Percentiles rank a stretch among this genome's conserved stretches.
These are phyloP conservation scores for Penicillium alfredii DNA, from an alignment of 495 filamentous ascomycete species.

Conservation along the genomic window DNA sequence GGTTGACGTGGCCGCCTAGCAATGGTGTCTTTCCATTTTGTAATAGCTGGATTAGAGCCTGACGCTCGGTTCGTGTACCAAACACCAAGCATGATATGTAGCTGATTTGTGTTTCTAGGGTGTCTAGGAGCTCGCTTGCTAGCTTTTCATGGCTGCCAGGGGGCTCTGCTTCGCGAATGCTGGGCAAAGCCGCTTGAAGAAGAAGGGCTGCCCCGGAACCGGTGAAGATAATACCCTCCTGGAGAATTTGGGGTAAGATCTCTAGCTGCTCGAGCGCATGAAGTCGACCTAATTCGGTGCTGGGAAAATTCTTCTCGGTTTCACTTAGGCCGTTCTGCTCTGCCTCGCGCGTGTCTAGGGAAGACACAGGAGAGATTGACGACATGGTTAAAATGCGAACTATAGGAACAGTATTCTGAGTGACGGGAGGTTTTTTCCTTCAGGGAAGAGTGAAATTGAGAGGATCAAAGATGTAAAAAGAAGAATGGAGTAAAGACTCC, in stretches of 20 bases:
- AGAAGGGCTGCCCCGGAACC: slow-evolving; percentile 35
- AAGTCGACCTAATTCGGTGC: too few species aligned
- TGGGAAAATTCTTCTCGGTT: too few species aligned
- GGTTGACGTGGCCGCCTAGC: slow-evolving; percentile 29
- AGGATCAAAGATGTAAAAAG: too few species aligned
- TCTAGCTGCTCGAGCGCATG: slow-evolving; percentile 20
- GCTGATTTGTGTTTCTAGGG: slow-evolving; percentile 39
- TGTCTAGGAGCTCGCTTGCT: slow-evolving; percentile 32
- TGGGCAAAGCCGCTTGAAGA: slow-evolving; percentile 36
- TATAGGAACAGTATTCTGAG: too few species aligned
- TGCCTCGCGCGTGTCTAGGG: too few species aligned
- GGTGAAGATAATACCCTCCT: slow-evolving; percentile 33
- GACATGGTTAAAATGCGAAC: too few species aligned
- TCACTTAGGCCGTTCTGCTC: too few species aligned
- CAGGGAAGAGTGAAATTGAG: too few species aligned
- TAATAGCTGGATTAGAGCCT: slow-evolving; percentile 29
- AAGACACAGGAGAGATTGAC: too few species aligned
- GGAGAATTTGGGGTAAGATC: slow-evolving; percentile 29
- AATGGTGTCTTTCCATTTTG: slow-evolving; percentile 27
- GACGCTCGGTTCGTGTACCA: slow-evolving; percentile 30
- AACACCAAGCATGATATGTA: slow-evolving; percentile 41
- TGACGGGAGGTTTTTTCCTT: too few species aligned
- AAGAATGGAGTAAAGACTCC: too few species aligned
- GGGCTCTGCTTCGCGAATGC: slow-evolving; percentile 29
- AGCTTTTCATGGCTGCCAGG: slow-evolving; percentile 41